Evolutionary conservation across 768 basidiomycete genomes (phyloP), one percentile per base, ranked within the genome.

Genomic region (Serendipita sp.): DNA sequence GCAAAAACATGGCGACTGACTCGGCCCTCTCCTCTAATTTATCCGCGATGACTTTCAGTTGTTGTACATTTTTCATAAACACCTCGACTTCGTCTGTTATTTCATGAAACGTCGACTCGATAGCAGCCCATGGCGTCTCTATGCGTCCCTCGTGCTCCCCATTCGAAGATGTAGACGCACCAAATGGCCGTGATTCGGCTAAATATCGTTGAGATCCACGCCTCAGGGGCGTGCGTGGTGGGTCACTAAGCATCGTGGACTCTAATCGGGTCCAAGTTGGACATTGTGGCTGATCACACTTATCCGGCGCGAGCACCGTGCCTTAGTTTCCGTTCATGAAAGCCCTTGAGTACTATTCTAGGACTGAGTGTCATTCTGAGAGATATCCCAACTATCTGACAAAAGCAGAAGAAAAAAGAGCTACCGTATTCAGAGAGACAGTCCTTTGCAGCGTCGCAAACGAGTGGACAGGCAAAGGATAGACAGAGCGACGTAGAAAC

Each of bases 141-240:
- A 86, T 88, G 34, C 94, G 81, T 1, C 88, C 88, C 69, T 89
- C 83, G 0, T 90, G 87, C 1, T 90, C 86, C 73, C 88, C 81
- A 63, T 83, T 80, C 67, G 83, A 82, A 48, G 93, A 79, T 16
- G 85, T 60, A 23, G 55, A 60, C 10, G 55, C 23, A 34, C 23
- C 16, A 60, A 60, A 60, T 6, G 55, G 55, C 10, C 33, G 3
- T 27, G 55, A 60, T 60, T 60, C 83, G 64, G 89, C 87, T 13
- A 97, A 82, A 1, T 93, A 96, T 37, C 91, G 89, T 64, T 94
- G 92, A 0, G 93, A 95, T 66, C 94, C 83, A 64, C 93, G 87
- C 46, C 86, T 81, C 27, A 97, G 81, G 5, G 93, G 93, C 10
- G 90, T 93, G 44, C 86, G 81, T 64, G 83, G 86, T 4, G 62